Percentiles rank a stretch among this genome's conserved stretches.
Evolutionary conservation across 208 protist species (phyloP).

Genomic region (Tritrichomonas musculus): DNA sequence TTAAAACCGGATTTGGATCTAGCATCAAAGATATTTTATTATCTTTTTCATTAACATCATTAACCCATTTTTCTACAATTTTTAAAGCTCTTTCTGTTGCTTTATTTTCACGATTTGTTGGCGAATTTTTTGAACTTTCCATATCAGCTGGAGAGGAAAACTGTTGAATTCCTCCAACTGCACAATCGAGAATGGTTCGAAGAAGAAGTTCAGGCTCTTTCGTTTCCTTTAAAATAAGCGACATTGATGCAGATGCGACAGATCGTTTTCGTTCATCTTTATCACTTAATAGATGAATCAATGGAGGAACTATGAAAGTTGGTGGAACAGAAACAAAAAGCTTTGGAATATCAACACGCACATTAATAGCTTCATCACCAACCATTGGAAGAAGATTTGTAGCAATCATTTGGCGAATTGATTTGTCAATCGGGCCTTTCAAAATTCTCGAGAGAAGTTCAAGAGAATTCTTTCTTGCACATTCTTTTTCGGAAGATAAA

Average conservation of each 20-base stretch:
- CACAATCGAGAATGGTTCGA: background rate
- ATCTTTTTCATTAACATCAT: background rate
- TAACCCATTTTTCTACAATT: background rate
- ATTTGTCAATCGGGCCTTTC: background rate
- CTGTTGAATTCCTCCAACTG: background rate
- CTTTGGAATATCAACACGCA: slow-evolving; percentile 7
- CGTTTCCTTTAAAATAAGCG: background rate
- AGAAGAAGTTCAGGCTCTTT: background rate
- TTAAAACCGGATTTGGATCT: background rate
- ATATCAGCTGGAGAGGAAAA: background rate
- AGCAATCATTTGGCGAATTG: slow-evolving; percentile 6
- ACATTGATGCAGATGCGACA: background rate
- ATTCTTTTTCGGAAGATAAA: background rate
- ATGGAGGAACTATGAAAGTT: background rate
- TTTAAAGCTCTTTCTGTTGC: background rate
- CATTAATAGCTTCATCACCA: slow-evolving; percentile 9
- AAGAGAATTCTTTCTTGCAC: background rate
- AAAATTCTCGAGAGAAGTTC: background rate
- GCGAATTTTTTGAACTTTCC: background rate
- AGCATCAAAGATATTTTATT: background rate
- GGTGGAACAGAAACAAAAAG: background rate
- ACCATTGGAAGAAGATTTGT: background rate
- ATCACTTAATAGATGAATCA: background rate
- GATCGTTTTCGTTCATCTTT: background rate
- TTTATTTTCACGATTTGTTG: background rate